These are phyloP conservation scores for Kondoa malvinella DNA, from an alignment of 768 basidiomycete species.

Conservation along the genomic window DNA sequence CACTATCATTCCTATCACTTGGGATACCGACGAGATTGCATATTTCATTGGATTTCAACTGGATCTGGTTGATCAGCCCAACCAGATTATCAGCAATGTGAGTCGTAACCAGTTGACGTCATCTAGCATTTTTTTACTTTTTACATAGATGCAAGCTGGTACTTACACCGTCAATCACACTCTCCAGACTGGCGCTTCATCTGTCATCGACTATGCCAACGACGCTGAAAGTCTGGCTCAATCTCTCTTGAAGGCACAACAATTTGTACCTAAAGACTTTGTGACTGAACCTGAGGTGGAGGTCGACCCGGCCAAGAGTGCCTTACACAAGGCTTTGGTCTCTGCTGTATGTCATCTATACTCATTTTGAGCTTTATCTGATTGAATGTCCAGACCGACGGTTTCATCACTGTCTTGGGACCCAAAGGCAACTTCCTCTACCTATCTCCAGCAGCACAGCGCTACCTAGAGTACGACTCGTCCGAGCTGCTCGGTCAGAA, in stretches of 20 bases:
- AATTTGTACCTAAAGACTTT: conserved; percentile 4
- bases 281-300: conserved; percentile 24
- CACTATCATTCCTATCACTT: conserved; percentile 59
- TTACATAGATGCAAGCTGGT: conserved; percentile 35
- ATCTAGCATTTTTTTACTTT: conserved; percentile 34
- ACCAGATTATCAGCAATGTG: conserved; percentile 61
- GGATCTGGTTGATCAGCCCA: conserved; percentile 72
- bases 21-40: conserved; percentile 54
- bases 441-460: conserved; percentile 61
- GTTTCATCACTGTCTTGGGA: conserved; percentile 78
- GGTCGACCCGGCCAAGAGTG: conserved; percentile 31
- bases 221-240: conserved; percentile 1
- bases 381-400: conserved; percentile 31
- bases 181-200: background rate
- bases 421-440: conserved; percentile 87
- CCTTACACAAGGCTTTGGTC: conserved; percentile 35
- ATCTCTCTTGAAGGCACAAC: background rate
- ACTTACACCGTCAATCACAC: conserved; percentile 53
- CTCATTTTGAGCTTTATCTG: background rate
- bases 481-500: conserved; percentile 62
- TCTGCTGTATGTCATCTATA: conserved; percentile 34
- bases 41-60: conserved; percentile 94
- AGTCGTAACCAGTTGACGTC: too few relatives aligned
- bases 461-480: conserved; percentile 71
- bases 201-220: background rate